Evolutionary conservation across 805 yeast genomes (phyloP), one percentile per base, ranked within the genome.

Genomic region (Candida sphagnicola): DNA sequence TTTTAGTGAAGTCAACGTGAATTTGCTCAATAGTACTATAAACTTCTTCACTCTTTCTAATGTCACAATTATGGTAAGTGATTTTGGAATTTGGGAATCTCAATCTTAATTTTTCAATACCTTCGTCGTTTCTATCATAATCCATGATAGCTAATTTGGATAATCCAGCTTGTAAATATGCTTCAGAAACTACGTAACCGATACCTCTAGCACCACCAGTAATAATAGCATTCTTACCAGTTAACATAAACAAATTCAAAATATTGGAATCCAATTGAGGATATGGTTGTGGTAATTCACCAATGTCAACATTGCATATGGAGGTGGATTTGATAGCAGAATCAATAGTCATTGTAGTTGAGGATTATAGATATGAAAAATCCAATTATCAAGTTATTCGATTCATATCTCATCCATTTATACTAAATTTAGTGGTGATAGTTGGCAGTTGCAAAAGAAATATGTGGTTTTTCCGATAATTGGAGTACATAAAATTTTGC

Each of bases 191-290:
- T 12, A 51, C 62, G 33, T 45, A 57, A 15, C 70, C 70, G 35
- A 65, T 63, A 36, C 68, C 70, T 48, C 68, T 55, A 29, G 61
- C 57, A 30, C 67, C 68, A 19, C 70, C 70, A 19, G 70, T 65
- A 33, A 65, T 46, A 19, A 54, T 58, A 18, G 68, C 68, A 18
- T 57, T 42, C 51, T 65, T 65, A 19, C 53, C 57, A 12, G 50
- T 46, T 38, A 65, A 53, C 35, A 49, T 41, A 44, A 65, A 63
- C 34, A 62, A 48, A 21, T 59, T 60, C 33, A 59, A 40, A 30
- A 63, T 47, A 42, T 55, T 56, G 11, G 49, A 44, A 18, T 53
- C 35, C 40, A 64, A 47, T 26, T 41, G 37, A n/a, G 68, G 68
- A 46, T 48, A 56, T 23, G 58, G 53, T 13, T 67, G 61, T 29